These are phyloP conservation scores for Tetrastigma voinierianum DNA, from an alignment of 164 flowering plant species.

Conservation along the genomic window DNA sequence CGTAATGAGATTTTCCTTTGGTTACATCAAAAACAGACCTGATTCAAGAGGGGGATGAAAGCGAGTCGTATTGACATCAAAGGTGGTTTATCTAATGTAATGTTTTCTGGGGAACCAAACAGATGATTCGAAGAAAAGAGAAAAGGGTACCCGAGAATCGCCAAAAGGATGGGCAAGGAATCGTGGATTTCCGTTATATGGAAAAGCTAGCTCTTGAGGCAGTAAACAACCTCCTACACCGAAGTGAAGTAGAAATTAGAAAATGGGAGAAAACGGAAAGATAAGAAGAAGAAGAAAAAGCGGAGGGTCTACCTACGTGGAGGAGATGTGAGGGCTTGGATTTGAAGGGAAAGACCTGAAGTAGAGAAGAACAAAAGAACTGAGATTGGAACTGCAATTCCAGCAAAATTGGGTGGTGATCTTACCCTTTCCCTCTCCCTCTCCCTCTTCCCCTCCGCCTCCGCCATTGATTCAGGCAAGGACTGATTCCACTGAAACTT, in stretches of 20 bases:
- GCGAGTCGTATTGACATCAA: background rate
- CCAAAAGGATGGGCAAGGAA: conserved; percentile 58
- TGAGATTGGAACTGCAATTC: no score
- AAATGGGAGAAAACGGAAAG: conserved; percentile 15
- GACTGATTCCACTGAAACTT: no score
- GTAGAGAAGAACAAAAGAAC: no score
- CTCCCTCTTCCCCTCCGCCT: no score
- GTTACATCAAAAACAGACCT: conserved; percentile 96
- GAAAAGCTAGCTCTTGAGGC: conserved; percentile 54
- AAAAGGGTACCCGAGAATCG: conserved; percentile 62
- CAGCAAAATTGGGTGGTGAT: no score
- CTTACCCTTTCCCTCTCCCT: no score
- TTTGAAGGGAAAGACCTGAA: no score
- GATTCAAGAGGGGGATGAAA: conserved; percentile 12
- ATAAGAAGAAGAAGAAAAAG: background rate
- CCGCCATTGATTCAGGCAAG: no score
- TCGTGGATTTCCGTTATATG: conserved; percentile 77
- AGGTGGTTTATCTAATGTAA: background rate
- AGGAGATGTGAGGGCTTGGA: no score
- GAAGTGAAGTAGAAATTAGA: no score
- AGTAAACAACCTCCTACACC: conserved; percentile 39
- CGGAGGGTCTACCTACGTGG: conserved; percentile 17
- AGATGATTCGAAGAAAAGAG: background rate
- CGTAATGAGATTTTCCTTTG: conserved; percentile 86
- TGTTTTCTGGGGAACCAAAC: background rate